Evolutionary conservation across 257 asterid species (phyloP), one percentile per base, ranked within the genome.

Genomic region (Primulina eburnea): DNA sequence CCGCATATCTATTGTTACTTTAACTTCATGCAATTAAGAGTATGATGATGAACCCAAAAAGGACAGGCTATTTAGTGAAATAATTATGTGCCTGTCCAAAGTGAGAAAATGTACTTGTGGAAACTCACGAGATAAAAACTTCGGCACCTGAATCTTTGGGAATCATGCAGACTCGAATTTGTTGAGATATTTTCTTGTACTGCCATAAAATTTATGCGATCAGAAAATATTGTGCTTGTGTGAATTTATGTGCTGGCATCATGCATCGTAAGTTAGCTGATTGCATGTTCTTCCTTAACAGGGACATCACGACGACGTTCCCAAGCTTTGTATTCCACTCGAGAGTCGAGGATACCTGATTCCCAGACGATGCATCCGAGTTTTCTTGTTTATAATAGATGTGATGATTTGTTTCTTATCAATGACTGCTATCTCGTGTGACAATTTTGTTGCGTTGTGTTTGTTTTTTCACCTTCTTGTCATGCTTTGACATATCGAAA

Each of bases 241-340:
- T 14, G 21, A 50, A 50, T 17, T 50, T 50, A 17, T 16, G 20
- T 12, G 21, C 2, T 12, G 6, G 17, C 18, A 50, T 2, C 8
- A 8, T 50, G 20, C 20, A 50, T 50, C 3, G 7, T 17, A 17
- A 16, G 57, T 50, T 50, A 16, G 8, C 57, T 50, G 20, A 50
- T 50, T 20, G 26, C 26, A 30, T 53, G 11, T 12, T 57, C 20
- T 38, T 69, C 4, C 58, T 21, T 56, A 52, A 62, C 84, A 85
- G 88, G 83, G 90, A 85, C 77, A 83, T 85, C 56, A 85, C 88
- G 11, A 91, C 97, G 32, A 91, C 96, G 34, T 91, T 92, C 82
- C 98, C 98, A 1, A 92, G 98, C 90, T 92, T 92, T 50, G 98
- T 92, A 34, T 92, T 92, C 47, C 94, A 89, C 77, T 92, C 98